Conservation (phyloP, 2,329 filamentous ascomycete species). For the Aspergillus sp. region DNA sequence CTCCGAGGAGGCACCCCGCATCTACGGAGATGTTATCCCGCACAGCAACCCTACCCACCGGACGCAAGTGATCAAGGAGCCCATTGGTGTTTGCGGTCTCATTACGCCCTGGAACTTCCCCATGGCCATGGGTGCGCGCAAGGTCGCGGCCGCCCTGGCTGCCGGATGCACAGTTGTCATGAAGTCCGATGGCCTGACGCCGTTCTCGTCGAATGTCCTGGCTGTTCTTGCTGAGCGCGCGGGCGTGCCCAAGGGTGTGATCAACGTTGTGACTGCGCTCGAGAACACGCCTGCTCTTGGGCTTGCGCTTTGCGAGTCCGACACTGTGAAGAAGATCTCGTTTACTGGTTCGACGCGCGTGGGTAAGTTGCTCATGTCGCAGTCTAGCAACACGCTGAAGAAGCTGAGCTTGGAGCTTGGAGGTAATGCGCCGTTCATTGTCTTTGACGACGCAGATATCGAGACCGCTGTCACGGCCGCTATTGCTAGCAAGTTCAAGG, state of each 20-base stretch:
- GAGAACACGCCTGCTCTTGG: slow-evolving; percentile 77
- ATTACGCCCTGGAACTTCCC: slow-evolving; percentile 68
- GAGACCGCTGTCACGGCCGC: slow-evolving; percentile 78
- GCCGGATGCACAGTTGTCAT: slow-evolving; percentile 88
- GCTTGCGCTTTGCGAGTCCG: slow-evolving; percentile 22
- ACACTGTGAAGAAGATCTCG: slow-evolving; percentile 81
- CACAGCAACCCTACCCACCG: slow-evolving; percentile 54
- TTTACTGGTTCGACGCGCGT: slow-evolving; percentile 75
- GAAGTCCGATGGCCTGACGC: slow-evolving; percentile 86
- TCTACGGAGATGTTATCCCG: slow-evolving; percentile 59
- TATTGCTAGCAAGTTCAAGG: slow-evolving; percentile 82
- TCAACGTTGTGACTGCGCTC: slow-evolving; percentile 75
- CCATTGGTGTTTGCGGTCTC: slow-evolving; percentile 63
- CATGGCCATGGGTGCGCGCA: slow-evolving; percentile 48
- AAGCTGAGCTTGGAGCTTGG: slow-evolving; percentile 86
- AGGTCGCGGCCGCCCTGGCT: slow-evolving; percentile 63
- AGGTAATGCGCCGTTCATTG: slow-evolving; percentile 90
- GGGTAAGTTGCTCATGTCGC: slow-evolving; percentile 78
- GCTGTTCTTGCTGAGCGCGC: slow-evolving; percentile 80
- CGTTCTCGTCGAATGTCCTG: slow-evolving; percentile 79
- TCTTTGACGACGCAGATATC: slow-evolving; percentile 82
- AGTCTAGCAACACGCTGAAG: slow-evolving; percentile 77
- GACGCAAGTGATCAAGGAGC: slow-evolving; percentile 37
- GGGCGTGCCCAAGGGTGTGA: slow-evolving; percentile 78
- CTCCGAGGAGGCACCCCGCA: slow-evolving; percentile 56